Evolutionary conservation across 2,329 filamentous ascomycete genomes (phyloP).

Genomic region (Knoxdaviesia capensis): DNA sequence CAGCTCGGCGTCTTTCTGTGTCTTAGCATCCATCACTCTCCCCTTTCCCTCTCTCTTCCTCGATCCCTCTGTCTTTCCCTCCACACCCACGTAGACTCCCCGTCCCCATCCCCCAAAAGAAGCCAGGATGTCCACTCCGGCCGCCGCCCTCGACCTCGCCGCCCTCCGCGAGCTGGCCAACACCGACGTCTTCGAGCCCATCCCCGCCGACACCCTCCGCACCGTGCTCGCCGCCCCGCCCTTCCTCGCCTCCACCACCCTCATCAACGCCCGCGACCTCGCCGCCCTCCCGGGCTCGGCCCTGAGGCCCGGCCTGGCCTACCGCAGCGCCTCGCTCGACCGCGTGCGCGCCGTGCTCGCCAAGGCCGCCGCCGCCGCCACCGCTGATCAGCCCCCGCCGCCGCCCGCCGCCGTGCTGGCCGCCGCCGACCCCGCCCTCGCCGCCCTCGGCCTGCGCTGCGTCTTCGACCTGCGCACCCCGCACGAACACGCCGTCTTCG

Average conservation of each 20-base stretch:
- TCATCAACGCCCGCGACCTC: slow-evolving; percentile 31
- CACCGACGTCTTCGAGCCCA: slow-evolving; percentile 16
- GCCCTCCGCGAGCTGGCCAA: slow-evolving; percentile 13
- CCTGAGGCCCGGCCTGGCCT: slow-evolving; percentile 20
- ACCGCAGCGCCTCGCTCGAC: slow-evolving; percentile 24
- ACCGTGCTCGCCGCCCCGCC: slow-evolving; percentile 19
- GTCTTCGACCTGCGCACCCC: slow-evolving; percentile 31
- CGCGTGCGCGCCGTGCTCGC: slow-evolving; percentile 4
- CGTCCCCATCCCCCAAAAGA: no score
- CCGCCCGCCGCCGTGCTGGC: no score
- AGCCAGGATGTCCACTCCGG: slow-evolving; percentile 6
- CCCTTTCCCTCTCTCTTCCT: background rate
- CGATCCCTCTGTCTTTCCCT: background rate
- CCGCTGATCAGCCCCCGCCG: no score
- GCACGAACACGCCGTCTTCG: slow-evolving; percentile 16
- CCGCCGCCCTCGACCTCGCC: slow-evolving; percentile 10
- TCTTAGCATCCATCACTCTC: background rate
- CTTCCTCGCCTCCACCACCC: slow-evolving; percentile 23
- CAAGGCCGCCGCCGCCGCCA: no score
- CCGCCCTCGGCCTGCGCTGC: slow-evolving; percentile 13
- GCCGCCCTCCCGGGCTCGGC: slow-evolving; percentile 21
- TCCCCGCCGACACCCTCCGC: slow-evolving; percentile 8
- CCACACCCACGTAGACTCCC: background rate
- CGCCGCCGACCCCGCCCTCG: no score
- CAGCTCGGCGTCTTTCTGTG: background rate